phyloP scores from a whole-genome alignment of 306 rosid genomes.

The Macrotyloma uniflorum region DNA sequence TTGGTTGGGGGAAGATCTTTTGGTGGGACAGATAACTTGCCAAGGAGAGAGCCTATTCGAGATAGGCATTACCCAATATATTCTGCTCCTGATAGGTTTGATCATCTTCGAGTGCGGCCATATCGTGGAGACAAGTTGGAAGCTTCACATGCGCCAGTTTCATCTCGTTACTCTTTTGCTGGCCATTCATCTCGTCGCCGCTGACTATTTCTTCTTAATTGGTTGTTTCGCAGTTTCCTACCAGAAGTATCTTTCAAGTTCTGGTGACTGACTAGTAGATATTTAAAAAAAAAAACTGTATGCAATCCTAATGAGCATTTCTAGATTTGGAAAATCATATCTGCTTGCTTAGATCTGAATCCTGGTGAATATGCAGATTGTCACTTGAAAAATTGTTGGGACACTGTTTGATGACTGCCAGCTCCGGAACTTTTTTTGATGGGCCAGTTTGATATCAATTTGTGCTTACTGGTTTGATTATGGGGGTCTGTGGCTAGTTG shows the following conservation, averaged over 20 bases:
- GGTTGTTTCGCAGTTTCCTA: not conserved
- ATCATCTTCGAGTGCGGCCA: slow-evolving; percentile 30
- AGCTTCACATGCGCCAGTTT: slow-evolving; percentile 42
- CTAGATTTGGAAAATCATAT: not conserved
- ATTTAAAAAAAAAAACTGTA: not conserved
- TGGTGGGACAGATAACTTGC: slow-evolving; percentile 43
- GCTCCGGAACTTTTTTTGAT: not conserved
- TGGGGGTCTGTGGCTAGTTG: not conserved
- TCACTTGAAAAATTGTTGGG: not conserved
- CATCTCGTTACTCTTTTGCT: slow-evolving; percentile 67
- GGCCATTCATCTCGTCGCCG: slow-evolving; percentile 63
- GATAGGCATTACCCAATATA: slow-evolving; percentile 53
- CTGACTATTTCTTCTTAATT: slow-evolving; percentile 1
- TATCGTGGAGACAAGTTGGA: slow-evolving; percentile 39
- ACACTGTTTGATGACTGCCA: not conserved
- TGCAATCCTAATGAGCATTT: not conserved
- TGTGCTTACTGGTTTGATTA: too few species aligned
- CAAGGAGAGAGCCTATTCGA: slow-evolving; percentile 44
- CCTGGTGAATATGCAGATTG: not conserved
- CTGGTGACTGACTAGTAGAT: not conserved
- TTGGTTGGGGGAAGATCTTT: slow-evolving; percentile 41
- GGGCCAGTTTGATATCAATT: not conserved
- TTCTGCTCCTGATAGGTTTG: slow-evolving; percentile 43
- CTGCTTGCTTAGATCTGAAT: not conserved
- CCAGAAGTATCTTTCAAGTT: not conserved